Percentiles rank a stretch among this genome's conserved stretches.
Conservation (phyloP, 2,329 filamentous ascomycete species). For the Claviceps africana region DNA sequence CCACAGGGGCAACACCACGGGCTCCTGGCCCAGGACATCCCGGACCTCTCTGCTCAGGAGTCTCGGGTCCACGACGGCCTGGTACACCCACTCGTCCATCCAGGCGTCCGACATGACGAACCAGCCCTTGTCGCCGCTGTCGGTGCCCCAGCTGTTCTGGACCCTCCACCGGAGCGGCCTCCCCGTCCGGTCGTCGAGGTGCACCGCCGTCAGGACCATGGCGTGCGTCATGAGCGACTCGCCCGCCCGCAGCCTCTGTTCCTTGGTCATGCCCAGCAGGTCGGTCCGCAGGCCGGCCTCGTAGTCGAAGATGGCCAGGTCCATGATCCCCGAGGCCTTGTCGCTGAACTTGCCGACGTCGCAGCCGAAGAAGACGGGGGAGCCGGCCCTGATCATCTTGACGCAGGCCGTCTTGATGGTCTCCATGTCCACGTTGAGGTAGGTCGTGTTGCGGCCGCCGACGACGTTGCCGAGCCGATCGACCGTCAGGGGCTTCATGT, state of each 20-base stretch:
- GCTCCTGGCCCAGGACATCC: conserved; percentile 56
- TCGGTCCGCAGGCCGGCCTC: conserved; percentile 69
- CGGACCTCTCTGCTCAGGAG: conserved; percentile 51
- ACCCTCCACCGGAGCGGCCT: conserved; percentile 67
- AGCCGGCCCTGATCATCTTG: conserved; percentile 60
- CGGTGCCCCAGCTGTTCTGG: conserved; percentile 71
- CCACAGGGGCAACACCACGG: conserved; percentile 61
- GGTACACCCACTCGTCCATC: conserved; percentile 73
- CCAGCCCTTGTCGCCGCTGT: conserved; percentile 58
- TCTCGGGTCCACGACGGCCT: conserved; percentile 67
- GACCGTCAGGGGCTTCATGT: conserved; percentile 60
- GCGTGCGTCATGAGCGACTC: conserved; percentile 83
- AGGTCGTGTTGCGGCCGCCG: conserved; percentile 60
- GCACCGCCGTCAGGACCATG: conserved; percentile 81
- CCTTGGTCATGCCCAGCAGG: conserved; percentile 62
- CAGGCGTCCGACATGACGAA: conserved; percentile 78
- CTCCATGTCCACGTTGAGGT: conserved; percentile 67
- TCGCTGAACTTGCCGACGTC: conserved; percentile 79
- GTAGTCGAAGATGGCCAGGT: conserved; percentile 63
- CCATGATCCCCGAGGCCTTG: conserved; percentile 58
- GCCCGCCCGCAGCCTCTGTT: conserved; percentile 55
- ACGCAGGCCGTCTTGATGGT: conserved; percentile 61
- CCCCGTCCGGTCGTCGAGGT: conserved; percentile 49
- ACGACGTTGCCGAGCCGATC: conserved; percentile 69
- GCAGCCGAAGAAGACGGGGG: conserved; percentile 78